Conservation (phyloP, 2,329 filamentous ascomycete genomes). For the Beauveria caledonica region DNA sequence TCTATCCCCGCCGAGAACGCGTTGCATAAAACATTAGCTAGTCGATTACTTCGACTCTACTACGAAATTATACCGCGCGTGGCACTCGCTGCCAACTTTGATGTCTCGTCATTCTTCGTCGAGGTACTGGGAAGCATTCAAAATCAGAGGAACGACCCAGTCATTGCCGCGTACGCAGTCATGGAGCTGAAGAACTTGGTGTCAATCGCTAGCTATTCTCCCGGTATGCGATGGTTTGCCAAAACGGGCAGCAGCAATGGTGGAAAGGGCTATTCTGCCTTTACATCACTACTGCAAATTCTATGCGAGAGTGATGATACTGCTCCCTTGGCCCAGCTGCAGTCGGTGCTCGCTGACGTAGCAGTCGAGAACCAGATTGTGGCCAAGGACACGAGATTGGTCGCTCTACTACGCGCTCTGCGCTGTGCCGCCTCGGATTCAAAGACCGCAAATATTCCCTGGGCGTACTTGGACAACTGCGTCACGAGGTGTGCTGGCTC, state of each 20-base stretch:
- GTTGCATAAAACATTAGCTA: constrained; percentile 70
- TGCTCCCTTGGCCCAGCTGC: constrained; percentile 35
- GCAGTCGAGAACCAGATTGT: constrained; percentile 60
- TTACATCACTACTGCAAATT: constrained; percentile 57
- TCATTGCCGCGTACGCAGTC: constrained; percentile 47
- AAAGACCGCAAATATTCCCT: constrained; percentile 37
- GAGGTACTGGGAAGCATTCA: constrained; percentile 58
- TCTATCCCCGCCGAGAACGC: constrained; percentile 58
- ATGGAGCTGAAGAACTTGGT: constrained; percentile 78
- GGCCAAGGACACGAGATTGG: constrained; percentile 39
- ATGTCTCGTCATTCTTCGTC: constrained; percentile 71
- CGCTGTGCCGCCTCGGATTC: constrained; percentile 16
- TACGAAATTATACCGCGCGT: constrained; percentile 74
- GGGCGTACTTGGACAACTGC: constrained; percentile 76
- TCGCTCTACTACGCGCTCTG: constrained; percentile 35
- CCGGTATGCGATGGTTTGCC: constrained; percentile 85
- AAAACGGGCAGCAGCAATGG: constrained; percentile 53
- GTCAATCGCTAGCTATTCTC: constrained; percentile 69
- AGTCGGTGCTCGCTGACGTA: constrained; percentile 50
- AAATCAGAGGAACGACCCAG: constrained; percentile 39
- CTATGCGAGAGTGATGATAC: constrained; percentile 24
- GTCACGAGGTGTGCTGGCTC: constrained; percentile 64
- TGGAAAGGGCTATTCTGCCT: constrained; percentile 45
- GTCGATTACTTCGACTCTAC: constrained; percentile 72
- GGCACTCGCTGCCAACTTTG: constrained; percentile 77